A percentile compares a stretch with the other conserved stretches of the same genome.
phyloP scores from a whole-genome alignment of 805 yeast genomes.

The Saccharomycopsis sp. region DNA sequence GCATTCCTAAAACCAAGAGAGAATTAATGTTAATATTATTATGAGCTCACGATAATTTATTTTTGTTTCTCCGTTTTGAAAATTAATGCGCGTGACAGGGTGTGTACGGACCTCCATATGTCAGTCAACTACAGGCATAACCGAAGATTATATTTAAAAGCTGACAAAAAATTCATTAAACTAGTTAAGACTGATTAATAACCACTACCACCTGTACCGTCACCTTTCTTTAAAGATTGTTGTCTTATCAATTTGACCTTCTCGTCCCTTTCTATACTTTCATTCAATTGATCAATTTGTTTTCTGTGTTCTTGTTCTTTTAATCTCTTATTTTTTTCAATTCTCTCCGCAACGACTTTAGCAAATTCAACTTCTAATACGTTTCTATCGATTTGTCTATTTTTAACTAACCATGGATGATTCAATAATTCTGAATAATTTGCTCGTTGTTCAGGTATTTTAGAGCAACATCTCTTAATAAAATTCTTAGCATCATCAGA shows the following conservation, averaged over 20 bases:
- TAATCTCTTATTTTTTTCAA: neutral
- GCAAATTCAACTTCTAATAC: slow-evolving; percentile 16
- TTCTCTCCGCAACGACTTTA: slow-evolving; percentile 27
- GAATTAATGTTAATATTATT: no score
- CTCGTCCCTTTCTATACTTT: slow-evolving; percentile 5
- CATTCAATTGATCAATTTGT: slow-evolving; percentile 6
- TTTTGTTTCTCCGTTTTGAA: no score
- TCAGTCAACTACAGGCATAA: no score
- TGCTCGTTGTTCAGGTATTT: slow-evolving; percentile 77
- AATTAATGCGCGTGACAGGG: no score
- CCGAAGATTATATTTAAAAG: no score
- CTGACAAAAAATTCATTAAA: no score
- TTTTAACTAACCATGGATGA: slow-evolving; percentile 69
- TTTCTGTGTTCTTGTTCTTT: slow-evolving; percentile 5
- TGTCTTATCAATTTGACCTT: slow-evolving; percentile 1
- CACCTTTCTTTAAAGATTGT: slow-evolving; percentile 1
- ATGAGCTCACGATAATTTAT: no score
- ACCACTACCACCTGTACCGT: neutral
- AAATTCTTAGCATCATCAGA: slow-evolving; percentile 77
- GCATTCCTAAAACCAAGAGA: no score
- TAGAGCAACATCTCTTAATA: slow-evolving; percentile 69
- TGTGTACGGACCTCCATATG: no score
- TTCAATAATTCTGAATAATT: slow-evolving; percentile 64
- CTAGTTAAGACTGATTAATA: no score
- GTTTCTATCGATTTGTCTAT: slow-evolving; percentile 24